Evolutionary conservation across 352 stramenopile genomes (phyloP), one percentile per base, ranked within the genome.

Genomic region (Pythium sukuiense): DNA sequence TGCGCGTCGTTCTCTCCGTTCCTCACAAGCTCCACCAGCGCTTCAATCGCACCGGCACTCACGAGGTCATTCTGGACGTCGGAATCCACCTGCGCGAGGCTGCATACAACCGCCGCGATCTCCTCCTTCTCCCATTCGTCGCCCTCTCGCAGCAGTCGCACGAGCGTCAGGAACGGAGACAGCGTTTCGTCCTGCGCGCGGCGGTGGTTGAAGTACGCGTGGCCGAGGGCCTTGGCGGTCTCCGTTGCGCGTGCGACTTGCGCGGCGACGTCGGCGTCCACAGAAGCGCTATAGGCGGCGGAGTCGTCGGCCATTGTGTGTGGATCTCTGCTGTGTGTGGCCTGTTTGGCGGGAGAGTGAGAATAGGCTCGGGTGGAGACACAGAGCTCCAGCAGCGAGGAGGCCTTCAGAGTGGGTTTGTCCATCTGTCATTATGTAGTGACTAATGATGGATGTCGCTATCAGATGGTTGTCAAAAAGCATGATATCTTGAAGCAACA

Each of bases 91-190:
- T 6, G 3, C 48, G 48, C 24, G 24, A 55, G 3, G 9, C n/a
- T 55, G 24, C 18, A 6, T 24, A 55, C 7, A 2, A 14, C 48
- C 7, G 6, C 26, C 11, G 24, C 48, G 24, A 14, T 6, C 13
- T 55, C 48, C 29, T 55, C 2, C 24, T 55, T 33, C 27, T 55
- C 48, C 26, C 13, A 55, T 33, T 55, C 24, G 48, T 55, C 26
- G 6, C 48, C 48, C 3, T 32, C 48, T 24, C 48, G 24, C 20
- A 55, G 48, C 48, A 55, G 27, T 5, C 12, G 8, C 6, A 35
- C 27, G 26, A 55, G 8, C 13, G 24, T 14, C 48, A 30, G 24
- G 12, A 55, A 24, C 13, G 48, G 27, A 7, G 48, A 32, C 9
- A 8, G 6, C 9, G 48, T 35, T 0, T 26, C 24, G 27, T 55